phyloP scores from a whole-genome alignment of 768 basidiomycete genomes.

The Leccinum disarticulatum region DNA sequence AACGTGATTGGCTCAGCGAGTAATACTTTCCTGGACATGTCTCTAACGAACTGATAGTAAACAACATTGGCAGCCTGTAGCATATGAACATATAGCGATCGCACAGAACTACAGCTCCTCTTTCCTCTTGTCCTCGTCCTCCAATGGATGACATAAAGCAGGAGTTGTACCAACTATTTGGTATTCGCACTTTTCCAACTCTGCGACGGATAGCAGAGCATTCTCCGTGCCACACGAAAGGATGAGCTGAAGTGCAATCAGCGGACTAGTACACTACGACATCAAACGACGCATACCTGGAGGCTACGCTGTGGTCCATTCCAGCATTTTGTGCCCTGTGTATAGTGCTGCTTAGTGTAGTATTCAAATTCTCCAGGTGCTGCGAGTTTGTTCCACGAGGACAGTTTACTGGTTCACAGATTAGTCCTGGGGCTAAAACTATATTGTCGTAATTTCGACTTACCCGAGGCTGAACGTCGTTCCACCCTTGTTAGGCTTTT shows the following conservation, averaged over 20 bases:
- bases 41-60: neutral
- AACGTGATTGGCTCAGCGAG: neutral
- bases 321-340: slow-evolving; percentile 88
- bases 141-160: slow-evolving; percentile 64
- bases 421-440: slow-evolving; percentile 2
- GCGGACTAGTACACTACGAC: neutral
- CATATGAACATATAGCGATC: neutral
- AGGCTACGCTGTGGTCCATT: slow-evolving; percentile 92
- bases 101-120: slow-evolving; percentile 27
- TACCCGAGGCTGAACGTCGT: slow-evolving; percentile 80
- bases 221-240: slow-evolving; percentile 88
- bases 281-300: slow-evolving; percentile 46
- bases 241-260: slow-evolving; percentile 53
- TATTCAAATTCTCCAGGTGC: slow-evolving; percentile 65
- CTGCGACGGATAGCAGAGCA: slow-evolving; percentile 69
- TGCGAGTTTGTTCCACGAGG: slow-evolving; percentile 70
- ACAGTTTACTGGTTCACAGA: slow-evolving; percentile 55
- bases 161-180: slow-evolving; percentile 83
- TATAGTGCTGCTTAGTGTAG: slow-evolving; percentile 82
- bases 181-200: slow-evolving; percentile 97
- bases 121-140: slow-evolving; percentile 30
- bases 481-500: slow-evolving; percentile 84
- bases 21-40: neutral
- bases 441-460: slow-evolving; percentile 25
- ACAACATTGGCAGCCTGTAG: neutral